Base-by-base conservation (phyloP, 2,329 filamentous ascomycete genomes). In the Pyrenophora seminiperda region DNA sequence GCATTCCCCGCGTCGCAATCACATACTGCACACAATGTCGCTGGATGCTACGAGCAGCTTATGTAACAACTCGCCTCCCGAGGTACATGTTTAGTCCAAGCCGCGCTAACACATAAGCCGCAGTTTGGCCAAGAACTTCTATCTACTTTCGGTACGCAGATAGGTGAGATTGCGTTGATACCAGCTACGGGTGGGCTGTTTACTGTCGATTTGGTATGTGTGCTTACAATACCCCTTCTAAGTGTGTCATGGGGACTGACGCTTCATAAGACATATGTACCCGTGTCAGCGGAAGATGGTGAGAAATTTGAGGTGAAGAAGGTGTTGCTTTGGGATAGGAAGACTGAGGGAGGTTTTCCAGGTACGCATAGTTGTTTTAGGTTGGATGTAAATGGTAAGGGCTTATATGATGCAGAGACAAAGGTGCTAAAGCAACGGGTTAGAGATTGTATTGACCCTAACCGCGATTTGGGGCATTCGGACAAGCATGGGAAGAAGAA, bases 81-180 rank as follows among this genome's bases (percentile, higher is more conserved):
- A 32, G 5, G 14, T 14, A 20, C n/a, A 4, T 13, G 4, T 2
- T 11, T 20, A 11, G 9, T 15, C 20, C 22, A 20, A 6, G 19
- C 19, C 13, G 10, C 14, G 45, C 32, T 37, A 39, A 36, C 10
- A 17, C 7, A 29, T 34, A 39, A 31, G 45, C 9, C 13, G 29
- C 61, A 96, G 90, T 97, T 89, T 73, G 93, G 88, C 40, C 94
- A 97, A 80, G 94, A 97, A 74, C 85, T 99, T 36, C 85, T 99
- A 30, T 96, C 91, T 1, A 99, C 93, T 0, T 99, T 99, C 76
- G 84, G 84, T 46, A 90, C 86, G 1, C 80, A 84, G 36, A 82
- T 97, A 2, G 92, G 91, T 54, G 93, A 97, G 73, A 87, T 97
- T 7, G 86, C 93, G 13, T 82, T 99, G 6, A 84, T 95, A 58